These are phyloP conservation scores for Microbotryomycetes sp. DNA, from an alignment of 1,284 basidiomycete genomes.

Conservation along the genomic window DNA sequence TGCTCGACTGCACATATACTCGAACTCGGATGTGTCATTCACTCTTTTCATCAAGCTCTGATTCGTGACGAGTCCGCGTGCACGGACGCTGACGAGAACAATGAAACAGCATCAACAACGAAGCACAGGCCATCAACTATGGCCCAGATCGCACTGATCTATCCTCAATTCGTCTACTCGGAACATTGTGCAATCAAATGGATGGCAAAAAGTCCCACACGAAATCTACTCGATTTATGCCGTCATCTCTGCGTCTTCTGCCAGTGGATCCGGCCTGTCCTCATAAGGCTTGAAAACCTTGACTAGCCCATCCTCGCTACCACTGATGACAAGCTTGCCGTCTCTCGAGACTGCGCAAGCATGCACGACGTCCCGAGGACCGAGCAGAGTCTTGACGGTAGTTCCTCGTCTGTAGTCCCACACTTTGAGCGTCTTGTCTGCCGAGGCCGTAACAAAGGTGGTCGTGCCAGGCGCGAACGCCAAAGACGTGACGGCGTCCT, in stretches of 20 bases:
- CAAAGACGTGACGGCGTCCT: constrained; percentile 80
- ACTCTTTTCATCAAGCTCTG: too few species aligned
- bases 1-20: too few species aligned
- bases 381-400: constrained; percentile 69
- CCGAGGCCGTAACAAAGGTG: constrained; percentile 71
- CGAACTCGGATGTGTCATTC: too few species aligned
- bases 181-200: too few species aligned
- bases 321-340: constrained; percentile 40
- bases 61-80: too few species aligned
- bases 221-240: too few species aligned
- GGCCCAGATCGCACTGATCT: too few species aligned
- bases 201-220: too few species aligned
- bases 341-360: constrained; percentile 55
- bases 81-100: too few species aligned
- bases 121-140: too few species aligned
- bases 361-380: constrained; percentile 75
- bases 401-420: constrained; percentile 87
- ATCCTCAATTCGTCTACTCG: too few species aligned
- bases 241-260: neutral
- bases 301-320: constrained; percentile 41
- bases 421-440: constrained; percentile 76
- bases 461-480: constrained; percentile 60
- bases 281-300: constrained; percentile 36
- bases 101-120: too few species aligned
- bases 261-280: neutral